Conservation (phyloP, 176 grass and related monocot species). For the Miscanthus lutarioriparius region DNA sequence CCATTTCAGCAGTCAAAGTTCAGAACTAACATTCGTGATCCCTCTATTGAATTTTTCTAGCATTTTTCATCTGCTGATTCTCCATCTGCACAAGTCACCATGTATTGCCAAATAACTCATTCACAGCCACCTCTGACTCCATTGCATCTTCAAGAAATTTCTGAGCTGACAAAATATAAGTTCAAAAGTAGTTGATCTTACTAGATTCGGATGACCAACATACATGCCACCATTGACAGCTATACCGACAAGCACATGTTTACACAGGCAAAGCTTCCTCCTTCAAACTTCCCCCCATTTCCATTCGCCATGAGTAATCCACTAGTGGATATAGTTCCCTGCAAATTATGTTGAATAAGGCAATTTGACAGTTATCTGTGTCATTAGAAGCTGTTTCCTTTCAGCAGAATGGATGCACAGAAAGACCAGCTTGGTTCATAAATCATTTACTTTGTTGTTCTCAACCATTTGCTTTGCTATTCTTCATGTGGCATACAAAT, state of each 20-base stretch:
- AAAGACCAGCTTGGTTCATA: neutral
- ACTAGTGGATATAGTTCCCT: conserved; percentile 81
- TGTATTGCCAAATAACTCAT: neutral
- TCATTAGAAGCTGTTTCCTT: neutral
- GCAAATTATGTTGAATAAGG: conserved; percentile 31
- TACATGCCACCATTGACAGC: neutral
- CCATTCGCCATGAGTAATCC: conserved; percentile 84
- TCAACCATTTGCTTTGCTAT: neutral
- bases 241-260: neutral
- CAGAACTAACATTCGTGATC: neutral
- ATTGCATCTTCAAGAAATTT: neutral
- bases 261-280: conserved; percentile 63
- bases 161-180: neutral
- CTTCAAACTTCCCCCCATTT: conserved; percentile 71
- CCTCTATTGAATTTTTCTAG: neutral
- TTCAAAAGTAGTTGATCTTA: neutral
- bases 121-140: neutral
- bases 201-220: neutral
- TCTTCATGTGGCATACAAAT: neutral
- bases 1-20: neutral
- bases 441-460: neutral
- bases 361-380: neutral
- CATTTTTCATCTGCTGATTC: neutral
- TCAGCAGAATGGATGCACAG: neutral
- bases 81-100: conserved; percentile 1